Evolutionary conservation across 139 green algal species (phyloP), one percentile per base, ranked within the genome.

Genomic region (Coelastrella sp.): DNA sequence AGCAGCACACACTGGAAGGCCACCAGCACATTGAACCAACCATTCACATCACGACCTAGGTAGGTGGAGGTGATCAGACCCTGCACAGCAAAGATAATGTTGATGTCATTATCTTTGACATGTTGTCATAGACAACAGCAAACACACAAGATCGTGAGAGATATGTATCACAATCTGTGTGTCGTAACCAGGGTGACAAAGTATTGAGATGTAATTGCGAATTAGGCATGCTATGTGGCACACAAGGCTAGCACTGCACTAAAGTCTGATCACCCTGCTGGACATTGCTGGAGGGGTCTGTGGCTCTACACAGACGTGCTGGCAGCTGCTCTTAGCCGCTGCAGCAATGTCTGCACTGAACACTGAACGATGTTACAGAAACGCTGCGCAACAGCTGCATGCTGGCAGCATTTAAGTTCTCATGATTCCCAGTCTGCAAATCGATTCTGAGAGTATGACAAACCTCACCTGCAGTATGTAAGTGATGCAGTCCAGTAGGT

Each of bases 41-140:
- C 71, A 67, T 40, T 71, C 27, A 45, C 19, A 11, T 93, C 32
- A n/a, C 71, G 71, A 5, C 79, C 79, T 57, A 93, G 57, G 81
- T 94, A 85, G 83, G 91, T 75, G 19, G 79, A 64, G 0, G 67
- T 34, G 40, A 93, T 93, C 30, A 27, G 34, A 4, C 90, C 81
- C 89, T 93, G 87, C 59, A n/a, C n/a, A 40, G 9, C 8, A 27
- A 27, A 71, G 63, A 27, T 23, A 27, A 8, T 40, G 27, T 23
- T 57, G n/a, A n/a, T n/a, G n/a, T 57, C 63, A 71, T n/a, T 41
- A 71, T 3, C 41, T n/a, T 27, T 43, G 63, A 5, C 7, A 1
- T 27, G 7, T 9, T 3, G 30, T 23, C 63, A 71, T 21, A 23
- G 63, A 13, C 63, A 41, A 13, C 25, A 3, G 63, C 1, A 27